Evolutionary conservation across 108 stramenopile genomes (phyloP), one percentile per base, ranked within the genome.

Genomic region (Stephanodiscus minutulus): DNA sequence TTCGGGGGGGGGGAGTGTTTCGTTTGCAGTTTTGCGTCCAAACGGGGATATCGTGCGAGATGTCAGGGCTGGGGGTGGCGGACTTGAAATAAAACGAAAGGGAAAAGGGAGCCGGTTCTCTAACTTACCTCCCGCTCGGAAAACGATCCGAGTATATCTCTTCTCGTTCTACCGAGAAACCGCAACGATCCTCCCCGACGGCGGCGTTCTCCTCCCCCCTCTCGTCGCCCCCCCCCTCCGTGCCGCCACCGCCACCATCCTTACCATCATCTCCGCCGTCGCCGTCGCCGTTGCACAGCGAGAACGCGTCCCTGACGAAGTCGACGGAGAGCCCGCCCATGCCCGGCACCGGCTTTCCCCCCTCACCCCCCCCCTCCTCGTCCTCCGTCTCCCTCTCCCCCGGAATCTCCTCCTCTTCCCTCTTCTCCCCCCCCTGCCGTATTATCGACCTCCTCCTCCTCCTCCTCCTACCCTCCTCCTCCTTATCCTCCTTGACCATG

Each of bases 291-390:
- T 13, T 48, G 15, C 6, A 36, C 1, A 18, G 13, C 46, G 44
- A 68, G 27, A 81, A 64, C 6, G 22, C 17, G 7, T 74, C 68
- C 64, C 44, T 74, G 33, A 81, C 80, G 59, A 81, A 81, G 11
- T 74, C 64, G 1, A 81, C 80, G 0, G 73, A 65, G 0, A 81
- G 69, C 8, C 80, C 80, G 37, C 43, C 74, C 80, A 81, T 81
- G 31, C 80, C 80, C 13, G 80, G 80, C 0, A 81, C 80, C 1
- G 44, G 27, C 59, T 68, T 70, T 10, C 57, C 56, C 18, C 48
- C 68, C 62, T 81, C 13, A 15, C 39, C 17, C 33, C 15, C 64
- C 33, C 29, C 64, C 8, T 61, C 61, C 36, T 22, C 54, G 1
- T 73, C 25, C 9, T 54, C 36, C 15, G 27, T 35, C 50, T 36